These are phyloP conservation scores for Trametes punicea DNA, from an alignment of 768 basidiomycete genomes.

Conservation along the genomic window DNA sequence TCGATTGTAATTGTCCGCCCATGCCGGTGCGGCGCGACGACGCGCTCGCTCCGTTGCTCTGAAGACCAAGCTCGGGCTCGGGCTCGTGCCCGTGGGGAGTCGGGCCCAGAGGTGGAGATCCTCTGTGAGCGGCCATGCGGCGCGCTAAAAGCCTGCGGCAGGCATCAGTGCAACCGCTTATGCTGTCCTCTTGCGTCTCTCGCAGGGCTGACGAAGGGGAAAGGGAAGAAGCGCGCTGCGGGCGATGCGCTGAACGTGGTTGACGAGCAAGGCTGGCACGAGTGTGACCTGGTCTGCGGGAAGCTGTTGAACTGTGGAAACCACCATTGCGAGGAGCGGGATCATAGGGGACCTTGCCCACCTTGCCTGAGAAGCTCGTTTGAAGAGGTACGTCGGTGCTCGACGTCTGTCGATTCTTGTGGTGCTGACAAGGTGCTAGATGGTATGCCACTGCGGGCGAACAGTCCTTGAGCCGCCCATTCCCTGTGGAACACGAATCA, in stretches of 20 bases:
- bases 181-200: constrained; percentile 88
- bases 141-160: constrained; percentile 77
- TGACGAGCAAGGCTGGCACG: constrained; percentile 69
- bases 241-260: constrained; percentile 38
- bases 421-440: constrained; percentile 33
- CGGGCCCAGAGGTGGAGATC: constrained; percentile 45
- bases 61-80: constrained; percentile 36
- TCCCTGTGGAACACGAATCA: constrained; percentile 77
- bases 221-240: constrained; percentile 54
- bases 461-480: constrained; percentile 88
- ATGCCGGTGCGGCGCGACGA: constrained; percentile 84
- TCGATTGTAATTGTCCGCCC: constrained; percentile 62
- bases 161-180: constrained; percentile 77
- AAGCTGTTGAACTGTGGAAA: constrained; percentile 72
- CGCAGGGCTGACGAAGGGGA: constrained; percentile 47
- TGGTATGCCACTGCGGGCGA: constrained; percentile 81
- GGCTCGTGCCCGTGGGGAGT: constrained; percentile 21
- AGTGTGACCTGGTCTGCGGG: constrained; percentile 79
- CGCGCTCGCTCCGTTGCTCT: constrained; percentile 51
- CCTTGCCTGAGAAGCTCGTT: constrained; percentile 86
- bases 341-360: constrained; percentile 81
- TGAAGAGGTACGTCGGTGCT: constrained; percentile 64
- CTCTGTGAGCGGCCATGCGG: constrained; percentile 79
- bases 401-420: neutral
- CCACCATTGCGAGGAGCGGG: constrained; percentile 73